These are phyloP conservation scores for Rasamsonia emersonii DNA, from an alignment of 2,329 filamentous ascomycete genomes.

Conservation along the genomic window DNA sequence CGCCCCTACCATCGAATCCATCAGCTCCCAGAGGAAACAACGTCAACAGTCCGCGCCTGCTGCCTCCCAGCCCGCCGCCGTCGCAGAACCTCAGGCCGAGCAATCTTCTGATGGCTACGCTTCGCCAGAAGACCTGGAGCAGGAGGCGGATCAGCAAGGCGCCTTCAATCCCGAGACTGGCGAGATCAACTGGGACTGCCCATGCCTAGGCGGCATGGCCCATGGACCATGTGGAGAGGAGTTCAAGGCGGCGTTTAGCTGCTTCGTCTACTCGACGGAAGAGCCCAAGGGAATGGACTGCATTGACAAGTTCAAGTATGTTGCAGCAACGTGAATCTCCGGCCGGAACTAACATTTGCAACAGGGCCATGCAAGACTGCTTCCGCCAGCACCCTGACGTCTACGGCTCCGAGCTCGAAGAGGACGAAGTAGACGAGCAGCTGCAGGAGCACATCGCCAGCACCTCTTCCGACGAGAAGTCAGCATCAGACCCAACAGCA, in stretches of 20 bases:
- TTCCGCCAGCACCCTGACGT: constrained; percentile 88
- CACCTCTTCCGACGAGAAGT: too few relatives aligned
- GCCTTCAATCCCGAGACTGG: constrained; percentile 98
- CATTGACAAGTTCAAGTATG: constrained; percentile 94
- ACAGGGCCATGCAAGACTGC: constrained; percentile 91
- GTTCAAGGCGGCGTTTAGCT: constrained; percentile 93
- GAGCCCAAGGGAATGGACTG: constrained; percentile 98
- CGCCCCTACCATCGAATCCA: constrained; percentile 57
- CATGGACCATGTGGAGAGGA: constrained; percentile 90
- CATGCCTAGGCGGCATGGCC: constrained; percentile 94
- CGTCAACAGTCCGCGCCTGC: constrained; percentile 9
- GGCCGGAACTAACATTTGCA: constrained; percentile 27
- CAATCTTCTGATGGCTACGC: constrained; percentile 18
- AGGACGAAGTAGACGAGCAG: constrained; percentile 51
- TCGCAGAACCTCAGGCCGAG: constrained; percentile 11
- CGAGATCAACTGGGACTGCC: constrained; percentile 99
- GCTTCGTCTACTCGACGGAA: constrained; percentile 90
- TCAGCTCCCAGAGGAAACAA: constrained; percentile 47
- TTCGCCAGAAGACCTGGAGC: constrained; percentile 53
- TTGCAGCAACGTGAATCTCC: constrained; percentile 16
- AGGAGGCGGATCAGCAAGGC: constrained; percentile 76
- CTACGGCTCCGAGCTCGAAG: constrained; percentile 79
- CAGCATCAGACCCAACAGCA: too few relatives aligned
- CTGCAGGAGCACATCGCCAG: constrained; percentile 21
- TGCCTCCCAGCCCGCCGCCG: constrained; percentile 3